Evolutionary conservation across 2,329 filamentous ascomycete genomes (phyloP), one percentile per base, ranked within the genome.

Genomic region (Colletotrichum destructivum): DNA sequence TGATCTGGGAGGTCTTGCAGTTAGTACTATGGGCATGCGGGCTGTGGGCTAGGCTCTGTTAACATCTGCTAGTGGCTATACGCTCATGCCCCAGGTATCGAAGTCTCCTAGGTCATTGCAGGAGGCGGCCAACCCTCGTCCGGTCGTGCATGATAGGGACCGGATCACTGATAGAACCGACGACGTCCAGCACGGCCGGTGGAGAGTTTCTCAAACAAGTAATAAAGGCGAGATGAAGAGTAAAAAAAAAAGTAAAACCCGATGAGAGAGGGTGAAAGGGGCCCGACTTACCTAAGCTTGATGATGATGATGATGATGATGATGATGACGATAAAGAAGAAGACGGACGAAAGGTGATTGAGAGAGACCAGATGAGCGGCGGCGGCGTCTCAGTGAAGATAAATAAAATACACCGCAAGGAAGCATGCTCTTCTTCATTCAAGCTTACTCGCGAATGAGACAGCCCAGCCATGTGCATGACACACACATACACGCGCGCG

Each of bases 61-160:
- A 71, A 62, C 65, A 26, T 26, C 40, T 40, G 65, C 51, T 71
- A 71, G 49, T 26, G 26, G 26, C 31, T 23, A 49, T n/a, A 42
- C 47, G 23, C 40, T 68, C 16, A 31, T 23, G 40, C 4, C 40
- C 18, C 18, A 56, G 49, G 35, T 13, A 23, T 51, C 15, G 18
- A 21, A 35, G 11, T n/a, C 42, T 38, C 68, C 18, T 6, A 4
- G 26, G 26, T 26, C 26, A 26, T 26, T 26, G 26, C 26, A 26
- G 26, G 26, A 26, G 26, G 26, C 3, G 26, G 4, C 26, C 26
- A 26, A 26, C 26, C 26, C 26, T 26, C 26, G 26, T 26, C 26
- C 26, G 26, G 26, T 26, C 26, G 26, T 26, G 26, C 26, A 26
- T 26, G 4, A 26, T 4, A 26, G 26, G 26, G 26, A 26, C 26